A percentile compares a stretch with the other conserved stretches of the same genome.
These are phyloP conservation scores for Penicillium digitatum DNA, from an alignment of 2,329 filamentous ascomycete genomes.

Conservation along the genomic window DNA sequence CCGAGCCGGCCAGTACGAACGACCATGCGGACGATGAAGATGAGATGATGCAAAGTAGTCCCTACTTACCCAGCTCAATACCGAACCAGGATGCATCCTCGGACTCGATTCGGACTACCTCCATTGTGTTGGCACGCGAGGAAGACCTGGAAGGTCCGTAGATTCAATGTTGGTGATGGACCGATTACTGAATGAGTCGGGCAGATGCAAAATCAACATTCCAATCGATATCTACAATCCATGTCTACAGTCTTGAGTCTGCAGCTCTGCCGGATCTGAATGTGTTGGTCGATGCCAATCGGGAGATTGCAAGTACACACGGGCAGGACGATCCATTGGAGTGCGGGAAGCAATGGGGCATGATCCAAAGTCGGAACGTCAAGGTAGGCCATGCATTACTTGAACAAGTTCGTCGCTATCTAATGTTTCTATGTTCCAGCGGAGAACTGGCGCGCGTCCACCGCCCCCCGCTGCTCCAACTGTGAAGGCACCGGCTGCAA, in stretches of 20 bases:
- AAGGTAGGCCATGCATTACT: slow-evolving; percentile 41
- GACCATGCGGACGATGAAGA: slow-evolving; percentile 61
- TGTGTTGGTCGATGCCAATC: slow-evolving; percentile 65
- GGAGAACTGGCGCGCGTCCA: slow-evolving; percentile 47
- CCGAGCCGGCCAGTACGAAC: slow-evolving; percentile 36
- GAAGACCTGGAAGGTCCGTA: slow-evolving; percentile 63
- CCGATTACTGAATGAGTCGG: not conserved
- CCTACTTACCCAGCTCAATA: slow-evolving; percentile 64
- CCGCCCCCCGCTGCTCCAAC: slow-evolving; percentile 29
- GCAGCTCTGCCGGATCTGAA: slow-evolving; percentile 68
- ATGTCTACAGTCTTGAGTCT: slow-evolving; percentile 80
- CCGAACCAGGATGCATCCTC: slow-evolving; percentile 51
- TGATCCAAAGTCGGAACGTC: slow-evolving; percentile 69
- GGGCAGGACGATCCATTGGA: slow-evolving; percentile 58
- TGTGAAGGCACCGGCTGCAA: slow-evolving; percentile 28
- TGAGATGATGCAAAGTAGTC: slow-evolving; percentile 59
- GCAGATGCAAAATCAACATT: slow-evolving; percentile 66
- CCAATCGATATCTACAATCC: slow-evolving; percentile 69
- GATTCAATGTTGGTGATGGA: not conserved
- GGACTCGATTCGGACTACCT: slow-evolving; percentile 53
- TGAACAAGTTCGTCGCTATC: not conserved
- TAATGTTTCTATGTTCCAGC: slow-evolving; percentile 30
- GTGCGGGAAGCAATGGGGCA: slow-evolving; percentile 62
- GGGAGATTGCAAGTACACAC: slow-evolving; percentile 57
- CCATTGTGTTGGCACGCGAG: slow-evolving; percentile 66